These are phyloP conservation scores for Pleochaeta shiraiana DNA, from an alignment of 2,329 filamentous ascomycete species.

Conservation along the genomic window DNA sequence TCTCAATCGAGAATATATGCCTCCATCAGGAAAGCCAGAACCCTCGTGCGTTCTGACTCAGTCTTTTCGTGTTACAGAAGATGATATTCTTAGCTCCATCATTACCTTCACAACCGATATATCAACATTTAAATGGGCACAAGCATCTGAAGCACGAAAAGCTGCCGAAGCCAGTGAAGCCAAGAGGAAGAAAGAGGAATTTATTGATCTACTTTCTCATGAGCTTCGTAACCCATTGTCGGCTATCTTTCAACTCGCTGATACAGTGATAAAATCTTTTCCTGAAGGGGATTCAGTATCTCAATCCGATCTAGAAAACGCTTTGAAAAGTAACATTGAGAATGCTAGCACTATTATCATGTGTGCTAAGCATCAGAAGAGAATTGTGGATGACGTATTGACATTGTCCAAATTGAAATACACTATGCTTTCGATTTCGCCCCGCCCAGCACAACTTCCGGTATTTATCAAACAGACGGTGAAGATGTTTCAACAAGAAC, in stretches of 20 bases:
- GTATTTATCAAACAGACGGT: constrained; percentile 38
- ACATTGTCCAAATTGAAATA: constrained; percentile 59
- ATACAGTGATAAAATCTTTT: constrained; percentile 38
- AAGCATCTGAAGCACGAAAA: constrained; percentile 22
- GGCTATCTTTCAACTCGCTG: constrained; percentile 55
- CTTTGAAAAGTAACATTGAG: constrained; percentile 33
- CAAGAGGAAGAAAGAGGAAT: constrained; percentile 54
- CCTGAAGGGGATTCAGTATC: constrained; percentile 16
- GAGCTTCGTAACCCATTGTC: constrained; percentile 54
- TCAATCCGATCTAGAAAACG: constrained; percentile 28
- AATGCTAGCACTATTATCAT: constrained; percentile 58
- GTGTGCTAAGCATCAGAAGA: constrained; percentile 61
- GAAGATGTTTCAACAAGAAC: constrained; percentile 61
- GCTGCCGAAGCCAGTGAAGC: constrained; percentile 31
- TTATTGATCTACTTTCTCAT: constrained; percentile 55
- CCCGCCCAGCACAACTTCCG: constrained; percentile 40
- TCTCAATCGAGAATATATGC: constrained; percentile 13
- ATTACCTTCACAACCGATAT: constrained; percentile 16
- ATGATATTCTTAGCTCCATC: constrained; percentile 11
- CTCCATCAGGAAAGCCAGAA: constrained; percentile 13
- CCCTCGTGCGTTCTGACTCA: constrained; percentile 11
- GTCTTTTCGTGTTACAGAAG: constrained; percentile 11
- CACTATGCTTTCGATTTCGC: constrained; percentile 49
- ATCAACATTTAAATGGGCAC: constrained; percentile 15
- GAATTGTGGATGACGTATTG: constrained; percentile 54